phyloP scores from a whole-genome alignment of 164 flowering plant genomes.

The Saururus chinensis region DNA sequence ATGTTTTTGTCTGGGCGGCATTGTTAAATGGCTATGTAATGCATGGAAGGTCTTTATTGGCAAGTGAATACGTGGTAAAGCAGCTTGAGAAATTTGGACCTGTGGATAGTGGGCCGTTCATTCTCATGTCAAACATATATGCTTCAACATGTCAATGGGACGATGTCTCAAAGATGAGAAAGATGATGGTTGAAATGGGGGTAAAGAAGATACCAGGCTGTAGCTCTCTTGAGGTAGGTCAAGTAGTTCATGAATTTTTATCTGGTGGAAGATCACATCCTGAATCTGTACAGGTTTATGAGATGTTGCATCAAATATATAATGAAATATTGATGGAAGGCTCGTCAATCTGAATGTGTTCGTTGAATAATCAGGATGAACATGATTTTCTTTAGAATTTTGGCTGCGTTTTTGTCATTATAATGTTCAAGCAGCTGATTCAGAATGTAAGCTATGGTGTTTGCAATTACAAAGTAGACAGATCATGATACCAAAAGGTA shows the following conservation, averaged over 20 bases:
- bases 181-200: slow-evolving; percentile 8
- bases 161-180: slow-evolving; percentile 7
- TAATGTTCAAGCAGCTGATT: not conserved
- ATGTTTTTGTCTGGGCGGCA: slow-evolving; percentile 9
- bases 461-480: no score
- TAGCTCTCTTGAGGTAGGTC: slow-evolving; percentile 14
- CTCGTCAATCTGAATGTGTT: not conserved
- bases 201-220: slow-evolving; percentile 16
- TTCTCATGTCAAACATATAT: slow-evolving; percentile 10
- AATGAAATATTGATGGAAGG: not conserved
- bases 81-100: slow-evolving; percentile 3
- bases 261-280: slow-evolving; percentile 9
- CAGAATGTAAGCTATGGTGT: no score
- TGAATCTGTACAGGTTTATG: slow-evolving; percentile 2
- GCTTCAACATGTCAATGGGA: slow-evolving; percentile 12
- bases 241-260: slow-evolving; percentile 13
- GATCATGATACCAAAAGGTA: no score
- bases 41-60: slow-evolving; percentile 1
- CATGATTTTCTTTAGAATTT: not conserved
- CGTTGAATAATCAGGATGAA: not conserved
- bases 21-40: slow-evolving; percentile 9
- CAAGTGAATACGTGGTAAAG: slow-evolving; percentile 1
- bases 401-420: slow-evolving; percentile 3
- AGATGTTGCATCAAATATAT: slow-evolving; percentile 2
- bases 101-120: slow-evolving; percentile 1